Base-by-base conservation (phyloP, 2,329 filamentous ascomycete genomes). In the Epichloe aotearoae region DNA sequence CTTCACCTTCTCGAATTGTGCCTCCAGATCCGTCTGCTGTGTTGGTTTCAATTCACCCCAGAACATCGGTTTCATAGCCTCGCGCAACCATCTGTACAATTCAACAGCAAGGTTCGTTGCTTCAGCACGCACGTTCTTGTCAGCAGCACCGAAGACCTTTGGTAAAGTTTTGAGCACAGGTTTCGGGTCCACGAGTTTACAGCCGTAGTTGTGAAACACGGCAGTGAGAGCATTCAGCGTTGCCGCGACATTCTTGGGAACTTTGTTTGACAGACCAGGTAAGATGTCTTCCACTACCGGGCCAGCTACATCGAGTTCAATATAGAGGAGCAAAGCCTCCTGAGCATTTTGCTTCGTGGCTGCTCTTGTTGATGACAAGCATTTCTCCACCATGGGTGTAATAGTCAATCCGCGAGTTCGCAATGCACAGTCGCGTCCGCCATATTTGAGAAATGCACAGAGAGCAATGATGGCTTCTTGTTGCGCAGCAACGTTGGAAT, bases 1-100 rank as follows among this genome's bases (percentile, higher is more conserved):
- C 65, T 95, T 96, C 63, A 96, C 79, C 59, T 88, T 89, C 61
- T 97, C 93, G 56, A 98, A 98, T 47, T 95, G 79, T 39, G 90
- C 86, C 62, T 98, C 94, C 51, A 98, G 72, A 62, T 98, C 94
- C 54, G 84, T 82, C 66, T 98, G 93, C 64, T 98, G 93, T 0
- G 95, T 91, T 1, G 91, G 86, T 66, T 98, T 98, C 54, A 98
- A 69, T 53, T 98, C 93, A 43, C 79, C 82, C 90, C 93, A 98
- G 66, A 98, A 97, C 68, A 97, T 84, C 38, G 91, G 88, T 66
- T 98, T 98, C 83, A 98, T 96, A 11, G 91, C 91, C 56, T 98
- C 93, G 58, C 91, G 86, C 36, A 98, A 75, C 93, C 94, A 98
- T 67, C 93, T 77, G 68, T 98, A 98, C 52, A 98, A 80, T 64